Base-by-base conservation (phyloP, 768 basidiomycete genomes). In the Phylloporus sp. region DNA sequence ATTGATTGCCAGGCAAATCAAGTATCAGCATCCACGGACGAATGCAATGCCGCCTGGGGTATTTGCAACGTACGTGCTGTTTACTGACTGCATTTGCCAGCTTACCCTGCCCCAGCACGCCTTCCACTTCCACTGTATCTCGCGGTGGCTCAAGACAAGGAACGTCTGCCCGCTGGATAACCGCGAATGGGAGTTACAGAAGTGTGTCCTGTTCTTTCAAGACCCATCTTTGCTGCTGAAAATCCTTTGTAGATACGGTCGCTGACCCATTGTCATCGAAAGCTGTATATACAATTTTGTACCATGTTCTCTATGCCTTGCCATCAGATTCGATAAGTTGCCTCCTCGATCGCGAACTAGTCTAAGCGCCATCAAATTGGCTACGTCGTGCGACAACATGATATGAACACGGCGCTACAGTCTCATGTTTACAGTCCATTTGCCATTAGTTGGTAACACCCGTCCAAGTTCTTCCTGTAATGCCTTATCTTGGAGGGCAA, bases 1-100 rank as follows among this genome's bases (percentile, higher is more conserved):
- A 99, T 99, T 69, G 97, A 99, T 68, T 99, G 97, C 70, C 97
- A 99, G 70, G 97, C 97, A 39, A 98, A 99, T 70, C 97, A 98
- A 68, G 91, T 95, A 5, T 97, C 94, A 24, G 91, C 95, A 13
- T 93, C 93, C 8, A 92, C 86, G 60, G 95, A 98, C 62, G 95
- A 95, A 66, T 95, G 93, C 65, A 97, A 95, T 50, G 95, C 95
- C 3, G 95, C 95, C 2, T 99, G 97, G 97, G 97, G 97, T 44
- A 94, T 95, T 44, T 99, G 97, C 71, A 99, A 99, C 69, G 95
- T 95, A 34, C 46, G 60, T 26, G 22, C 20, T 20, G 6, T 34
- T 39, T 9, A 51, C 13, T 24, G 4, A 13, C 5, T 16, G 0
- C 28, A 10, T 2, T 45, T 7, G 11, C 23, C 12, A 27, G 50